These are phyloP conservation scores for Kwoniella mangroviensis DNA, from an alignment of 768 basidiomycete genomes.

Conservation along the genomic window DNA sequence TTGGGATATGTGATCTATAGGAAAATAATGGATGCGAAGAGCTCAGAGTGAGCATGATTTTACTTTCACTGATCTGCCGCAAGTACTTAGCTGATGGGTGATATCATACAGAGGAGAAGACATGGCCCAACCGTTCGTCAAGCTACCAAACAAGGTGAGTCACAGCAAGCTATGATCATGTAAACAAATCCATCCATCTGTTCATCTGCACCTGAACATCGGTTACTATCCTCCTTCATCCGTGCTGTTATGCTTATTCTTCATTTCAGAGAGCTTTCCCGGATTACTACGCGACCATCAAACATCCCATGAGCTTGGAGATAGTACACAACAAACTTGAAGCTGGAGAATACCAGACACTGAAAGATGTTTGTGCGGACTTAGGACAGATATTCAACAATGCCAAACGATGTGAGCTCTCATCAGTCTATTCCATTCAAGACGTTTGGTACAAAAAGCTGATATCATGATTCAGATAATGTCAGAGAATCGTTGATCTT, in stretches of 20 bases:
- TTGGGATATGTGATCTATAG: slow-evolving; percentile 45
- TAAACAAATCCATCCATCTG: neutral
- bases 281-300: slow-evolving; percentile 54
- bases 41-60: slow-evolving; percentile 37
- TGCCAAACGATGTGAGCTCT: slow-evolving; percentile 56
- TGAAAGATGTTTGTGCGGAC: slow-evolving; percentile 49
- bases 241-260: slow-evolving; percentile 5
- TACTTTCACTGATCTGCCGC: neutral
- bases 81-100: neutral
- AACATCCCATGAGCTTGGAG: slow-evolving; percentile 51
- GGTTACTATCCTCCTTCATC: neutral
- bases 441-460: neutral
- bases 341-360: slow-evolving; percentile 37
- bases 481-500: slow-evolving; percentile 51
- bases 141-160: slow-evolving; percentile 49
- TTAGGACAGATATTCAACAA: slow-evolving; percentile 55
- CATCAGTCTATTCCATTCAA: neutral
- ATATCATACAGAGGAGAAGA: slow-evolving; percentile 30
- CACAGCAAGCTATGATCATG: neutral
- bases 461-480: slow-evolving; percentile 40
- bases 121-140: slow-evolving; percentile 49
- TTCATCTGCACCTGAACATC: neutral
- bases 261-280: slow-evolving; percentile 39
- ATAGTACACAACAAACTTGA: slow-evolving; percentile 43
- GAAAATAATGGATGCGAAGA: slow-evolving; percentile 41